phyloP scores from a whole-genome alignment of 345 rosid genomes.

The Brassica rapa region DNA sequence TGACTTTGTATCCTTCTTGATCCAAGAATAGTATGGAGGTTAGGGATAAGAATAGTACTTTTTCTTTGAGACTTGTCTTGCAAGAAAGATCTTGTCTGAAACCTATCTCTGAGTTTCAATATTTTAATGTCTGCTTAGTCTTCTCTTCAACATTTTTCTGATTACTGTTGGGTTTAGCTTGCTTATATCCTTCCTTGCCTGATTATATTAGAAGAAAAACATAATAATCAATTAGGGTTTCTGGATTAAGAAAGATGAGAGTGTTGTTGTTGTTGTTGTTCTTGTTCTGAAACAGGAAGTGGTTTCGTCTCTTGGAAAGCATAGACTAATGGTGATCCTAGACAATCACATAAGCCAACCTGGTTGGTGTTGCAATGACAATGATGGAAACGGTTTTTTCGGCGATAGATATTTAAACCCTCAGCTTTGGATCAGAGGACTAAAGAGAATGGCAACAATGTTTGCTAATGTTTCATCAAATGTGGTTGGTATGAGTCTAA shows the following conservation, averaged over 20 bases:
- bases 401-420: slow-evolving; percentile 75
- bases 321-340: slow-evolving; percentile 72
- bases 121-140: background rate
- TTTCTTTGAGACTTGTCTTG: background rate
- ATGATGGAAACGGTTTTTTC: slow-evolving; percentile 84
- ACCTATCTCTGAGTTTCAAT: background rate
- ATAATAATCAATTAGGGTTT: background rate
- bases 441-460: slow-evolving; percentile 64
- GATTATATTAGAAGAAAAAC: background rate
- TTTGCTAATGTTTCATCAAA: slow-evolving; percentile 57
- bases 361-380: slow-evolving; percentile 84
- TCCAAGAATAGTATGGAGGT: background rate
- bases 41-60: background rate
- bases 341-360: slow-evolving; percentile 89
- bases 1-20: background rate
- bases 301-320: slow-evolving; percentile 62
- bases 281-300: slow-evolving; percentile 52
- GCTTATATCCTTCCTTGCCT: background rate
- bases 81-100: background rate
- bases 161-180: background rate
- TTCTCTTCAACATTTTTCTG: background rate
- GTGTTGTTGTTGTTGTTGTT: background rate
- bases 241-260: slow-evolving; percentile 11
- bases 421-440: slow-evolving; percentile 66
- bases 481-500: slow-evolving; percentile 82